phyloP scores from a whole-genome alignment of 306 rosid genomes.

The Vigna unguiculata region DNA sequence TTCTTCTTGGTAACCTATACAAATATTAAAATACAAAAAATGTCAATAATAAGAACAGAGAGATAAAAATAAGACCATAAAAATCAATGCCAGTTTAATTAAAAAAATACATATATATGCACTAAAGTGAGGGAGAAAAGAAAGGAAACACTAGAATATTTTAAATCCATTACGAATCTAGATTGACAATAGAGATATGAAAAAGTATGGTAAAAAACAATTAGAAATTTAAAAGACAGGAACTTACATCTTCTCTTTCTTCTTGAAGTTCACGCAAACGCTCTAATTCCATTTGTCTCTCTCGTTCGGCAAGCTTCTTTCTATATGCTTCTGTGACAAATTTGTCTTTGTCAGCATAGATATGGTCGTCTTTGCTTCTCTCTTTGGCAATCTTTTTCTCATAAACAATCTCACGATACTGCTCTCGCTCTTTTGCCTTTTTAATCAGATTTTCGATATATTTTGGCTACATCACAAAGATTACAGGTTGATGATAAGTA shows the following conservation, averaged over 20 bases:
- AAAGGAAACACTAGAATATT: conserved; percentile 7
- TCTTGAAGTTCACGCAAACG: conserved; percentile 70
- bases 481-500: conserved; percentile 24
- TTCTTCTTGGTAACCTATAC: conserved; percentile 86
- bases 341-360: conserved; percentile 83
- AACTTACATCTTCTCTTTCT: conserved; percentile 85
- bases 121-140: background rate
- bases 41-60: conserved; percentile 23
- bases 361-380: conserved; percentile 87
- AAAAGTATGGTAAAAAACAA: conserved; percentile 18
- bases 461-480: conserved; percentile 70
- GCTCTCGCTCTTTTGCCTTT: conserved; percentile 72
- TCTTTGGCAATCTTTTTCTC: conserved; percentile 88
- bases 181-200: conserved; percentile 24
- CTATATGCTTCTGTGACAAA: conserved; percentile 84
- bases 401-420: conserved; percentile 72
- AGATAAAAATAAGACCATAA: background rate
- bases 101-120: background rate
- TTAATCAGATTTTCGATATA: conserved; percentile 67
- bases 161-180: conserved; percentile 29
- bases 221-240: conserved; percentile 8
- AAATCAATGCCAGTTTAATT: background rate
- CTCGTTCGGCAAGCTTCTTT: conserved; percentile 82
- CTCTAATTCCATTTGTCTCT: conserved; percentile 82
- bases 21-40: conserved; percentile 33